Conservation (phyloP, 1,139 yeast species). For the Sugiyamaella xylanicola region DNA sequence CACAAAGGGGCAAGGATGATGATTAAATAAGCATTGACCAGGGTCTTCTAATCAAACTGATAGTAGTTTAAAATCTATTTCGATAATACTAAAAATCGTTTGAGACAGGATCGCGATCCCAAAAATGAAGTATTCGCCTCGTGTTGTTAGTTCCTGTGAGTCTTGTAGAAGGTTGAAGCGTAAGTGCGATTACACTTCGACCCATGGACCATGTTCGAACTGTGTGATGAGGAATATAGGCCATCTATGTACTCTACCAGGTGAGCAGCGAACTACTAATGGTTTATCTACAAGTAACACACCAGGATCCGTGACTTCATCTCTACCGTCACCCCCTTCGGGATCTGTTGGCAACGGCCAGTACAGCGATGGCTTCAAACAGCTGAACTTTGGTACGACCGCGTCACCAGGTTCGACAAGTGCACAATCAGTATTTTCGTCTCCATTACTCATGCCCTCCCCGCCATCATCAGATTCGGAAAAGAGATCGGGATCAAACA, state of each 20-base stretch:
- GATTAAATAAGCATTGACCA: neutral
- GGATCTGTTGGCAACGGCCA: neutral
- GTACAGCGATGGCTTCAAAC: neutral
- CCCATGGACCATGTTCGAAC: constrained; percentile 25
- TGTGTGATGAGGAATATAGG: constrained; percentile 25
- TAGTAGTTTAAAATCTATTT: neutral
- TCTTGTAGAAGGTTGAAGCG: constrained; percentile 24
- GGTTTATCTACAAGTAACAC: neutral
- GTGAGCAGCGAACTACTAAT: constrained; percentile 4
- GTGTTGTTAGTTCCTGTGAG: constrained; percentile 20
- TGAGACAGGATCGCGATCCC: neutral
- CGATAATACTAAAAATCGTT: neutral
- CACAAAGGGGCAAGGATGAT: neutral
- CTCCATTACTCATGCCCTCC: constrained; percentile 9
- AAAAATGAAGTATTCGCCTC: constrained; percentile 17
- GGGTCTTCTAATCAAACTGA: neutral
- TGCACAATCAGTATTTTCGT: constrained; percentile 11
- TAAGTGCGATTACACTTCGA: constrained; percentile 21
- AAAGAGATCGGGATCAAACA: constrained; percentile 1
- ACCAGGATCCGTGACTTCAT: constrained; percentile 4
- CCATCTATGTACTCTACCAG: constrained; percentile 31
- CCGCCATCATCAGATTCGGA: constrained; percentile 14
- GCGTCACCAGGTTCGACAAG: neutral
- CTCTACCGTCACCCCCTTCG: constrained; percentile 16
- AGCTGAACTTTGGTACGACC: neutral